Percentiles rank a stretch among this genome's conserved stretches.
These are phyloP conservation scores for Rhizopogon roseolus DNA, from an alignment of 768 basidiomycete genomes.

Conservation along the genomic window DNA sequence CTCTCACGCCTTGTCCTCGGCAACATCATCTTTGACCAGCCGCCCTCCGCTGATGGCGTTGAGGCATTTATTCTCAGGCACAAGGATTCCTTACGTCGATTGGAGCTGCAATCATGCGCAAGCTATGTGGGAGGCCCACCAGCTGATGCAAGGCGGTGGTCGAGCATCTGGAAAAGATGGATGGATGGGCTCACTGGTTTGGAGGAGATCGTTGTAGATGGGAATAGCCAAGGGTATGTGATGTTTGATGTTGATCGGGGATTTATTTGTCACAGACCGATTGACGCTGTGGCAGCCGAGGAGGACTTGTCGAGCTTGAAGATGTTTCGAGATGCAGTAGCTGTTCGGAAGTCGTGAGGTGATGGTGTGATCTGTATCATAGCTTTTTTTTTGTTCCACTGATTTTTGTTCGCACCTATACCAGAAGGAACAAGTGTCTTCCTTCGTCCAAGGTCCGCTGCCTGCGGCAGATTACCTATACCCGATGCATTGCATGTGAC, in stretches of 20 bases:
- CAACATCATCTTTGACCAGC: constrained; percentile 24
- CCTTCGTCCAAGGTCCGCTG: no score
- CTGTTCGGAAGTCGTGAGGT: background rate
- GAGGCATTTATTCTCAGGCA: constrained; percentile 28
- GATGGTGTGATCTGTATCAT: background rate
- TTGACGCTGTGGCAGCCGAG: background rate
- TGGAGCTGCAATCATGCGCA: constrained; percentile 21
- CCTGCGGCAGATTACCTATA: constrained; percentile 7
- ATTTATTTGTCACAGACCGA: constrained; percentile 15
- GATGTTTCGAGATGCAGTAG: background rate
- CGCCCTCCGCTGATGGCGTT: constrained; percentile 14
- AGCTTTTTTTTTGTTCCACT: no score
- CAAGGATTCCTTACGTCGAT: constrained; percentile 17
- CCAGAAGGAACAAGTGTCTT: no score
- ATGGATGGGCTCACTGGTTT: constrained; percentile 17
- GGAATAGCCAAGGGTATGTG: constrained; percentile 16
- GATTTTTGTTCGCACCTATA: background rate
- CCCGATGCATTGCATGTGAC: constrained; percentile 1
- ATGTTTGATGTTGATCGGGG: constrained; percentile 17
- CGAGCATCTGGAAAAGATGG: constrained; percentile 21
- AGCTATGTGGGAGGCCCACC: constrained; percentile 17
- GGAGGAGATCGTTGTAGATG: constrained; percentile 16
- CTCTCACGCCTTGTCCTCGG: constrained; percentile 24
- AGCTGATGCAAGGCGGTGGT: constrained; percentile 19
- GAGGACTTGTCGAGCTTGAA: background rate